phyloP scores from a whole-genome alignment of 177 flowering plant genomes.

The Vitis hybrid region DNA sequence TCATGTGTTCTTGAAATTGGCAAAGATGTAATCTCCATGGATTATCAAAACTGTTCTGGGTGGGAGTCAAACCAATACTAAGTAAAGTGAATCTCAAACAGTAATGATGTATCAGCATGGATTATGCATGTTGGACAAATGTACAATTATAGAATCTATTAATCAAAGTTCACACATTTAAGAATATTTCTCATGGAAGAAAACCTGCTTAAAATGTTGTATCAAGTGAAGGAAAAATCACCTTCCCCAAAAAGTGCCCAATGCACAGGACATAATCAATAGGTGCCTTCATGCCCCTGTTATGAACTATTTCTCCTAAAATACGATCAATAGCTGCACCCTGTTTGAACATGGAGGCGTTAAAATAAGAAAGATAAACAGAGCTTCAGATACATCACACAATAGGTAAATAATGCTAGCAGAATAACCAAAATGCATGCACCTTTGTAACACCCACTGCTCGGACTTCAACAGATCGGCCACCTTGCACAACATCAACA shows the following conservation, averaged over 20 bases:
- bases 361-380: not conserved
- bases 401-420: not conserved
- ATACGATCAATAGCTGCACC: constrained; percentile 97
- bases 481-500: constrained; percentile 85
- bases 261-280: constrained; percentile 91
- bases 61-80: too few relatives aligned
- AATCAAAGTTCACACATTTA: too few relatives aligned
- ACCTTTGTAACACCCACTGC: constrained; percentile 88
- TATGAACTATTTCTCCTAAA: constrained; percentile 86
- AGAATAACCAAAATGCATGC: not conserved
- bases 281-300: constrained; percentile 66
- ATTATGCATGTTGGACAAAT: too few relatives aligned
- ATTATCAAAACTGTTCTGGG: too few relatives aligned
- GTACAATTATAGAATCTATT: too few relatives aligned
- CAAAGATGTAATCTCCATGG: too few relatives aligned
- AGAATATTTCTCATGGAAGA: too few relatives aligned
- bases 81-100: too few relatives aligned
- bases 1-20: too few relatives aligned
- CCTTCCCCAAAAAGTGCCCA: constrained; percentile 95
- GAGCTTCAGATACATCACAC: too few relatives aligned
- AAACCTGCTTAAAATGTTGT: too few relatives aligned
- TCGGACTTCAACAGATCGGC: constrained; percentile 82
- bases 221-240: constrained; percentile 14
- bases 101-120: too few relatives aligned
- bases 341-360: constrained; percentile 29